Evolutionary conservation across 1,139 yeast species (phyloP), one percentile per base, ranked within the genome.

Genomic region (Saccharomyces hybrid): DNA sequence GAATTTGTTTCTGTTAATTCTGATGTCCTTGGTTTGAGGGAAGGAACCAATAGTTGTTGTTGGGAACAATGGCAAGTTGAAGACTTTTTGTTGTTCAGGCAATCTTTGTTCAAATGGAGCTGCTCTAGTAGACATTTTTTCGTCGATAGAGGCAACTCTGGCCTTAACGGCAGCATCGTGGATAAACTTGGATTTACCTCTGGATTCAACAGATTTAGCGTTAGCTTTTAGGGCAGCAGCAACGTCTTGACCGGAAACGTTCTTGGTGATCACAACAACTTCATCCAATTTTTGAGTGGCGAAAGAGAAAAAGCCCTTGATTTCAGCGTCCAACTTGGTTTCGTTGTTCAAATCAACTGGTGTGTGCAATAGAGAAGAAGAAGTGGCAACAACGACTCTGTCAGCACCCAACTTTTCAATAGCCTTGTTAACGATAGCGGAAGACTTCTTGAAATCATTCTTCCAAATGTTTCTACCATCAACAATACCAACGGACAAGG

Each of bases 391-490:
- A 67, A 88, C 75, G 64, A 89, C 91, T 76, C 93, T 85, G 71
- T 88, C 96, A 64, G 81, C 79, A 74, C 97, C 97, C 66, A 91
- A 78, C 77, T 86, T 85, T 65, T 76, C 84, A 70, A 87, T 80
- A 66, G 96, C 97, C 75, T 83, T 81, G 73, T 84, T 79, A 67
- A 90, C 95, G 61, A 85, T 73, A 63, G 77, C 86, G 70, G 90
- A 77, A 63, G 99, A 96, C 77, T 84, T 83, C 70, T 93, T 75
- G 69, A 85, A 88, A 80, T 93, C 88, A 74, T 95, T 86, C 83
- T 93, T 93, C 99, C 99, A 93, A 77, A 93, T 88, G 84, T 93
- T 93, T 84, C 99, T 90, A 79, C 99, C 99, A 69, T 89, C 95
- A 69, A 93, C 93, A 68, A 93, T 83, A 88, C 99, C 99, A 63